Evolutionary conservation across 2,329 filamentous ascomycete species (phyloP), one percentile per base, ranked within the genome.

Genomic region (Fusarium domesticum): DNA sequence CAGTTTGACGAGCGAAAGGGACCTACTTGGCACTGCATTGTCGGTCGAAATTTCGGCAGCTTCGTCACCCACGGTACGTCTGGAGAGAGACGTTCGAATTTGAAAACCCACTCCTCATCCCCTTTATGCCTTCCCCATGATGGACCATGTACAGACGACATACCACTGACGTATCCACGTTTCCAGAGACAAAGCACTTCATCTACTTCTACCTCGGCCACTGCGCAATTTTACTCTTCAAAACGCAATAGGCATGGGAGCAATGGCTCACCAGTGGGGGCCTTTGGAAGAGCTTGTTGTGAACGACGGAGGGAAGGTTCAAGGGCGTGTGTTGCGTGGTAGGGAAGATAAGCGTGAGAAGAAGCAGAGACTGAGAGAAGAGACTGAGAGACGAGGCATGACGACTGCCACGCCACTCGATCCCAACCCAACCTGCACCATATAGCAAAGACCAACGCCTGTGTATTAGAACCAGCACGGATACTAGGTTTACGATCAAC

Each of bases 131-230:
- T 30, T n/a, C n/a, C n/a, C n/a, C n/a, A n/a, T n/a, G n/a, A n/a
- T n/a, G n/a, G n/a, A n/a, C n/a, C n/a, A n/a, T n/a, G n/a, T n/a
- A n/a, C n/a, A n/a, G 19, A 28, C 23, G 34, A 34, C 37, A 45
- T 30, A 15, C 15, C 32, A 31, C 33, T 59, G 34, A 59, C 45
- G 20, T 25, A 18, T 33, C 17, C 20, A 6, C 19, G 15, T n/a
- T 25, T 12, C 30, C 73, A 96, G 93, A 97, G 71, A 97, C 93
- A 19, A 97, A 97, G 75, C 93, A 98, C 72, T 98, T 98, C 76
- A 96, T 98, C 69, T 98, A 98, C 76, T 98, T 98, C 76, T 98
- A 98, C 75, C 86, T 98, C 48, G 93, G 93, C 42, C 93, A 97
- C 77, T 96, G 90, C 70, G 93, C 93, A 48, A 97, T 98, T 66